Conservation (phyloP, 179 eudicot species). For the Nepenthes alata region DNA sequence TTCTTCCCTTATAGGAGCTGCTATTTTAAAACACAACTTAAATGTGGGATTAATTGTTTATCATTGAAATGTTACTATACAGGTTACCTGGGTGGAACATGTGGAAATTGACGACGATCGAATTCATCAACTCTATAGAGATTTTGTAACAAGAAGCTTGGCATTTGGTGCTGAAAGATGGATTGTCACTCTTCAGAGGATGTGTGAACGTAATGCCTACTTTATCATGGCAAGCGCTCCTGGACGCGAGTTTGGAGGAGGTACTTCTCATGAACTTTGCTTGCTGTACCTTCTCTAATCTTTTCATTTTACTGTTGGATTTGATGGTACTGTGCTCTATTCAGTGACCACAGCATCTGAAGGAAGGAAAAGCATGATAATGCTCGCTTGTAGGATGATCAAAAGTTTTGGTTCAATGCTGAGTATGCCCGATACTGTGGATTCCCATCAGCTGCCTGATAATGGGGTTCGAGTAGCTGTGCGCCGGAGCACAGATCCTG, state of each 20-base stretch:
- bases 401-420: constrained; percentile 26
- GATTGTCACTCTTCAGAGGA: constrained; percentile 48
- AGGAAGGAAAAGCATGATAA: constrained; percentile 18
- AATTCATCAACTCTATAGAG: constrained; percentile 31
- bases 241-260: constrained; percentile 29
- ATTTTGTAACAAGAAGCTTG: constrained; percentile 22
- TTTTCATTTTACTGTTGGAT: neutral
- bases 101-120: constrained; percentile 45
- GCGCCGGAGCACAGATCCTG: constrained; percentile 12
- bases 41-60: too few species aligned
- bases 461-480: constrained; percentile 13
- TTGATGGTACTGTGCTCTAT: neutral
- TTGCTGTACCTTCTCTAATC: too few species aligned
- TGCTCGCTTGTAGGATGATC: constrained; percentile 28
- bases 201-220: constrained; percentile 39
- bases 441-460: constrained; percentile 12
- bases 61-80: neutral
- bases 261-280: constrained; percentile 14
- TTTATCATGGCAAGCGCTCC: constrained; percentile 10
- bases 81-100: constrained; percentile 56
- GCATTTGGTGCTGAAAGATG: constrained; percentile 69
- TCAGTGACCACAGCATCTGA: constrained; percentile 25
- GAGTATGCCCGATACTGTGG: constrained; percentile 12
- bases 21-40: too few species aligned
- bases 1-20: too few species aligned